Conservation (phyloP, 257 asterid species). For the Solanum ahanhuiri region DNA sequence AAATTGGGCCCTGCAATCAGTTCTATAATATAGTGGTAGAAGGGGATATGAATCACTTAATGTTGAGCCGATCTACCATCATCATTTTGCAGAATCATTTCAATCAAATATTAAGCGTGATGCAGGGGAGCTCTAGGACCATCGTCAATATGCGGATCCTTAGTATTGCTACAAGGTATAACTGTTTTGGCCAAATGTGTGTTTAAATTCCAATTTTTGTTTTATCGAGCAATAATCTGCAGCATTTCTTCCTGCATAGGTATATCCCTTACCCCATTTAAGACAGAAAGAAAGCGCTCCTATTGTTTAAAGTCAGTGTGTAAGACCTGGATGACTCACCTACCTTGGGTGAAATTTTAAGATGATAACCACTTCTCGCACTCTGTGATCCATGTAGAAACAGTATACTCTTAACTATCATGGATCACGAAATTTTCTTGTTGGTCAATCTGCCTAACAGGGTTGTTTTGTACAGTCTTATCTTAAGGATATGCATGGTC, state of each 20-base stretch:
- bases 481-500: background rate
- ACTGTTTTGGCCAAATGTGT: background rate
- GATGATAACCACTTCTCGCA: background rate
- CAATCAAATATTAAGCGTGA: slow-evolving; percentile 57
- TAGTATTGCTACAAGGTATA: slow-evolving; percentile 55
- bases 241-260: background rate
- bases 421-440: background rate
- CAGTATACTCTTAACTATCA: background rate
- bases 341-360: background rate
- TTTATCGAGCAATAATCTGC: background rate
- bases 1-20: background rate
- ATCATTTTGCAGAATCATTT: slow-evolving; percentile 67
- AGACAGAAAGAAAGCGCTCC: background rate
- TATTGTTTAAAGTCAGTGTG: background rate
- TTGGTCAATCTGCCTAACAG: background rate
- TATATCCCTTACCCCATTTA: background rate
- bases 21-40: background rate
- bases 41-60: background rate
- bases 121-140: slow-evolving; percentile 73
- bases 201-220: background rate
- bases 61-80: background rate
- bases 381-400: background rate
- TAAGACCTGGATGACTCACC: background rate
- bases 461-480: background rate
- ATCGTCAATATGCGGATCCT: slow-evolving; percentile 49